These are phyloP conservation scores for Hanseniaspora jakobsenii DNA, from an alignment of 805 yeast genomes.

Conservation along the genomic window DNA sequence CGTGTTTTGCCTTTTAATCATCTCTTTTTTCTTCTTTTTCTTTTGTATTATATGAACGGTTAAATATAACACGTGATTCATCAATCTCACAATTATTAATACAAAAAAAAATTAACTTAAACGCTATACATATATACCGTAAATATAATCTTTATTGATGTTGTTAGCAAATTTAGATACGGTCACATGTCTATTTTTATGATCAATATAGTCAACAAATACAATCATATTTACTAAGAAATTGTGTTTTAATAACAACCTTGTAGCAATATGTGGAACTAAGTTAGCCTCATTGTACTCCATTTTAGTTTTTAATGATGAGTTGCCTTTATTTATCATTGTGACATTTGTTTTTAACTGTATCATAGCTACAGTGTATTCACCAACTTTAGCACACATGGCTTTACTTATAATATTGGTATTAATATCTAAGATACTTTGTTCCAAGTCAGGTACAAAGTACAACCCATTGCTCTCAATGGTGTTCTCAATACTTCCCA, in stretches of 20 bases:
- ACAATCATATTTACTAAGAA: constrained; percentile 72
- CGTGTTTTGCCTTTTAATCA: too few species aligned
- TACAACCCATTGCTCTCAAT: constrained; percentile 86
- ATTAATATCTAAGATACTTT: constrained; percentile 41
- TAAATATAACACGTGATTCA: background rate
- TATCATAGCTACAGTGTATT: constrained; percentile 61
- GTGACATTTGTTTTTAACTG: constrained; percentile 30
- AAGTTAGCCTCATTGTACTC: constrained; percentile 41
- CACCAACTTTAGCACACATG: constrained; percentile 72
- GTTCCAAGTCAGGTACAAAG: constrained; percentile 75
- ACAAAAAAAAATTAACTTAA: background rate
- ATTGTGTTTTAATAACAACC: constrained; percentile 68
- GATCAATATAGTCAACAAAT: constrained; percentile 41
- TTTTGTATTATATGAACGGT: too few species aligned
- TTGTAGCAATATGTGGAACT: constrained; percentile 72
- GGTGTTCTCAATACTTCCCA: constrained; percentile 76
- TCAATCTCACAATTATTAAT: background rate
- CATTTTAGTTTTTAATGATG: constrained; percentile 26
- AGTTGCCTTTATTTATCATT: constrained; percentile 20
- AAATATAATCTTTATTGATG: constrained; percentile 4
- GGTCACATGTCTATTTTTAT: constrained; percentile 8
- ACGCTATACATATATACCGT: constrained; percentile 7
- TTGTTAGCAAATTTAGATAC: constrained; percentile 2
- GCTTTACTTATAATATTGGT: constrained; percentile 36
- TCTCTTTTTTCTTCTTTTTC: too few species aligned